phyloP scores from a whole-genome alignment of 805 yeast species.

The Metschnikowia peoriensis region DNA sequence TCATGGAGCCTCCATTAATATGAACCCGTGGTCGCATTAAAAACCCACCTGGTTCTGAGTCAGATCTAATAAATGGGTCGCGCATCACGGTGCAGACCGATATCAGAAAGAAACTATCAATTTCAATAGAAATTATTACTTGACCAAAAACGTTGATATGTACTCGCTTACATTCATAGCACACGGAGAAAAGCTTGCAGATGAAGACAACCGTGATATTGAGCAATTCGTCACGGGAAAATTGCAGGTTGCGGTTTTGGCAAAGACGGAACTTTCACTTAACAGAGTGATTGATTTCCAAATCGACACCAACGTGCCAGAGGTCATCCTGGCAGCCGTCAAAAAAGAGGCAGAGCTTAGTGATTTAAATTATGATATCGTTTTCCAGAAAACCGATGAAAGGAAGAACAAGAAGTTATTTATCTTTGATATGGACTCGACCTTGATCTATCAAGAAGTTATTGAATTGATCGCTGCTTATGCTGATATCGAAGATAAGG shows the following conservation, averaged over 20 bases:
- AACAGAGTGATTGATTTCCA: slow-evolving; percentile 20
- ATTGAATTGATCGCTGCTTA: slow-evolving; percentile 93
- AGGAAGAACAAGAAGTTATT: slow-evolving; percentile 53
- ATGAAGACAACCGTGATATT: slow-evolving; percentile 10
- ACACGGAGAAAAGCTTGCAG: slow-evolving; percentile 12
- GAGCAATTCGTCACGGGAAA: slow-evolving; percentile 11
- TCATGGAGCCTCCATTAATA: not conserved
- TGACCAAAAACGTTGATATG: slow-evolving; percentile 1
- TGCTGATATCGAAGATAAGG: slow-evolving; percentile 86
- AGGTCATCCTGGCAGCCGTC: slow-evolving; percentile 10
- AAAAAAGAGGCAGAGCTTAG: slow-evolving; percentile 11
- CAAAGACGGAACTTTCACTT: slow-evolving; percentile 16
- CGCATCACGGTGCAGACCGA: slow-evolving; percentile 1
- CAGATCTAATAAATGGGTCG: slow-evolving; percentile 2
- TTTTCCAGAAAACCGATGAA: slow-evolving; percentile 26
- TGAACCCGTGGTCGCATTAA: not conserved
- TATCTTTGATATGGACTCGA: slow-evolving; percentile 97
- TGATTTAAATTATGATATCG: slow-evolving; percentile 25
- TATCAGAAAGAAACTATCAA: not conserved
- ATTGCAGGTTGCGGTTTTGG: slow-evolving; percentile 11
- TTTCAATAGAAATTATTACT: not conserved
- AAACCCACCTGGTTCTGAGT: not conserved
- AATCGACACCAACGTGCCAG: slow-evolving; percentile 16
- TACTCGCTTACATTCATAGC: slow-evolving; percentile 19
- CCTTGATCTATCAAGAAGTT: slow-evolving; percentile 93